Percentiles rank a stretch among this genome's conserved stretches.
phyloP scores from a whole-genome alignment of 208 protist species.

The Trypanosoma conorhini region DNA sequence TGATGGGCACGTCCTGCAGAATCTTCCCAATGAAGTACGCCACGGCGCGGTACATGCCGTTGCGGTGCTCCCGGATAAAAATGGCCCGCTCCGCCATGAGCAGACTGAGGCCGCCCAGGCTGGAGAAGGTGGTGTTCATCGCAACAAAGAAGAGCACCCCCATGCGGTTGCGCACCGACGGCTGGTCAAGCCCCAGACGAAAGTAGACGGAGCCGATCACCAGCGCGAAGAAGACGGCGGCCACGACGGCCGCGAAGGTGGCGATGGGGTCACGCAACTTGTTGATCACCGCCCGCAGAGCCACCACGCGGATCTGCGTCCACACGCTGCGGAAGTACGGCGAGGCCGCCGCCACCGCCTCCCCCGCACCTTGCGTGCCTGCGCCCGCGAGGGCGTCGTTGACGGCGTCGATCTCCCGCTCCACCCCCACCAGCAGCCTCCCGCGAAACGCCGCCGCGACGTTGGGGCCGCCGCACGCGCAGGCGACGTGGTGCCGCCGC shows the following conservation, averaged over 20 bases:
- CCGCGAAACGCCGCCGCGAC: conserved; percentile 51
- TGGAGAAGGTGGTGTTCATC: conserved; percentile 72
- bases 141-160: conserved; percentile 71
- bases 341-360: too few species aligned
- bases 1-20: conserved; percentile 59
- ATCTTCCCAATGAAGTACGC: conserved; percentile 75
- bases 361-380: too few species aligned
- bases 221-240: conserved; percentile 60
- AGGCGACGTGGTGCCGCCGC: neutral
- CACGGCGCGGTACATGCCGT: conserved; percentile 62
- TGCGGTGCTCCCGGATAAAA: conserved; percentile 65
- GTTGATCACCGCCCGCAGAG: conserved; percentile 55
- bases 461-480: conserved; percentile 30
- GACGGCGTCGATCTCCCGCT: conserved; percentile 23
- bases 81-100: conserved; percentile 60
- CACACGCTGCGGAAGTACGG: conserved; percentile 41
- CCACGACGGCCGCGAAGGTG: conserved; percentile 40
- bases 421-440: conserved; percentile 29
- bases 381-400: neutral
- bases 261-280: conserved; percentile 58
- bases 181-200: conserved; percentile 46
- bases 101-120: conserved; percentile 48
- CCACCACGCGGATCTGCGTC: conserved; percentile 58
- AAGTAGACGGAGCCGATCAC: conserved; percentile 79
- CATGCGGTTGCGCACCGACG: conserved; percentile 64